phyloP scores from a whole-genome alignment of 1,139 yeast genomes.

The Geotrichum aggregatum region DNA sequence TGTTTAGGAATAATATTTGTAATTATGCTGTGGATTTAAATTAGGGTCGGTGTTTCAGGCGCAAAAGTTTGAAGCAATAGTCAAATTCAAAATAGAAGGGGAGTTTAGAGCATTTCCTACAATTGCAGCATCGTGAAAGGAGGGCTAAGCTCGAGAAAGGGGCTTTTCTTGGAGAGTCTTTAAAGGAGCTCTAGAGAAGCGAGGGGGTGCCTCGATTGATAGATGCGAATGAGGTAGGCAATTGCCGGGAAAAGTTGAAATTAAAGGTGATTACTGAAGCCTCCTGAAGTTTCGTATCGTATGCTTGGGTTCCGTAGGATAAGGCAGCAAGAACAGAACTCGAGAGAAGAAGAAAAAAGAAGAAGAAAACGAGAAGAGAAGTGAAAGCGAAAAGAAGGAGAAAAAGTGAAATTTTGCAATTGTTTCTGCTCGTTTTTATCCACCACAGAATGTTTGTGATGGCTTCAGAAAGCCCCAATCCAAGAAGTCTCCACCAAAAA shows the following conservation, averaged over 20 bases:
- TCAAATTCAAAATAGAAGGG: not conserved
- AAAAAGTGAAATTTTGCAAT: not conserved
- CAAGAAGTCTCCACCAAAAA: not conserved
- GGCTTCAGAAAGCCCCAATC: not conserved
- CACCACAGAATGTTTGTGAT: not conserved
- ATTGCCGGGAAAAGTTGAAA: no score
- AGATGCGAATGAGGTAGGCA: no score
- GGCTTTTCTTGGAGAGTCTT: no score
- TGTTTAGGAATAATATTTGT: not conserved
- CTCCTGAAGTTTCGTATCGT: no score
- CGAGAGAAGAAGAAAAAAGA: not conserved
- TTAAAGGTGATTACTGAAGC: not conserved
- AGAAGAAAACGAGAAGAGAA: not conserved
- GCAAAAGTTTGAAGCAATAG: not conserved
- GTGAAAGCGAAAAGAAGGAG: not conserved
- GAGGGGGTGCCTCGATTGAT: no score
- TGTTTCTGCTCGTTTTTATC: not conserved
- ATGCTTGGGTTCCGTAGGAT: not conserved
- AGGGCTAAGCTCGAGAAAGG: no score
- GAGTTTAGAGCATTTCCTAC: not conserved
- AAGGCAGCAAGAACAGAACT: not conserved
- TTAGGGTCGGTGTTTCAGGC: conserved; percentile 2
- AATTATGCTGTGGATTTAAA: not conserved
- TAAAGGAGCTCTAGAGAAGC: no score
- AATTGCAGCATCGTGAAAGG: not conserved